Evolutionary conservation across 108 stramenopile species (phyloP), one percentile per base, ranked within the genome.

Genomic region (Skeletonema tropicum): DNA sequence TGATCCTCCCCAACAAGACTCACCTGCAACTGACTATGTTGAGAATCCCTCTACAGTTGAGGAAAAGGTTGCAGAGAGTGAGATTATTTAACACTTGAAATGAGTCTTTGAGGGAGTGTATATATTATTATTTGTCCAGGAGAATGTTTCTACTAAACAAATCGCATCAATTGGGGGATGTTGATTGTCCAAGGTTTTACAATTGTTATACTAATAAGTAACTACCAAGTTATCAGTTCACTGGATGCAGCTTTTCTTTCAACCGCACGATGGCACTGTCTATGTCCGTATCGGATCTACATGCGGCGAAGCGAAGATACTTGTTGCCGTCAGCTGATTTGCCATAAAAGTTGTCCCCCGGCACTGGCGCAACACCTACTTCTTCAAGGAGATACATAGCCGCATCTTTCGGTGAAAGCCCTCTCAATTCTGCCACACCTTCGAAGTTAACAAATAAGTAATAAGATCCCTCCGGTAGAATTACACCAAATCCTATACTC

Each of bases 301-400:
- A 89, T 21, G 87, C 88, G 23, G 90, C 90, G 75, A 92, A 92
- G 35, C 90, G 63, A 32, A 92, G 66, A 66, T 86, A 85, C 21
- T 73, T 25, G 19, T 66, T 21, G 1, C 76, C 80, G 6, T 85
- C 74, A 7, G 42, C 64, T 12, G 76, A 79, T 45, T 79, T 83
- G 3, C 88, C 83, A 71, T 86, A 89, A 68, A 92, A 92, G 57
- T 89, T 89, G 48, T 87, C 86, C 13, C 88, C 90, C 42, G 90
- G 90, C 36, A 92, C 90, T 73, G 86, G 83, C 8, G 88, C 90
- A 29, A 92, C 90, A 59, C 87, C 86, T 11, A 87, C 71, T 0
- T 85, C 49, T 57, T 77, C 30, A 48, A 89, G 74, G 66, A 92
- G 66, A 42, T 86, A 80, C 88, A 89, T 86, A 23, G 90, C 87